A percentile compares a stretch with the other conserved stretches of the same genome.
phyloP scores from a whole-genome alignment of 805 yeast genomes.

The Wickerhamomyces sydowiorum region DNA sequence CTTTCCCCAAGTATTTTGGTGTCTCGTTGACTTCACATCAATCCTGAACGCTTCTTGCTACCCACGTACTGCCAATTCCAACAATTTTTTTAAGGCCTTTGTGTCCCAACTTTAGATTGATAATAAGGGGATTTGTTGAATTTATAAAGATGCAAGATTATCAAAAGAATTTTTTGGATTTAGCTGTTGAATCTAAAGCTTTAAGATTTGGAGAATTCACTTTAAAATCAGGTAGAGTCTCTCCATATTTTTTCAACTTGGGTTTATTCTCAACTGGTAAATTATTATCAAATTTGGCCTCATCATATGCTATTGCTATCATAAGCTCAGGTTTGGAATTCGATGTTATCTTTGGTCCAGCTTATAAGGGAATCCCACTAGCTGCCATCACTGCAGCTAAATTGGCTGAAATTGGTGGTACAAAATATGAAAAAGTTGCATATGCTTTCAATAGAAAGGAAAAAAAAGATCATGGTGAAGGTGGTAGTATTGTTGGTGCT shows the following conservation, averaged over 20 bases:
- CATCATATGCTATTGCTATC: conserved; percentile 85
- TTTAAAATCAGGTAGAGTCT: conserved; percentile 82
- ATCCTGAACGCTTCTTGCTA: too few species aligned
- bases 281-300: conserved; percentile 72
- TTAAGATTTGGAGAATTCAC: conserved; percentile 86
- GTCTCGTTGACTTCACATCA: too few species aligned
- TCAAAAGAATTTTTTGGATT: conserved; percentile 54
- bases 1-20: too few species aligned
- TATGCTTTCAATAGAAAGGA: conserved; percentile 95
- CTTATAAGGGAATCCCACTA: conserved; percentile 94
- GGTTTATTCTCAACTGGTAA: conserved; percentile 86
- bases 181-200: conserved; percentile 78
- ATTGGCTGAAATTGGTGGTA: conserved; percentile 85
- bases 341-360: conserved; percentile 94
- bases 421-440: conserved; percentile 63
- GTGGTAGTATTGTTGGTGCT: conserved; percentile 91
- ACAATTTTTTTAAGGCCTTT: too few species aligned
- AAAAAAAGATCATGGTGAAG: conserved; percentile 97
- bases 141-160: background rate
- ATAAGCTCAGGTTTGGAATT: conserved; percentile 76
- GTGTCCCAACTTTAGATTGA: too few species aligned
- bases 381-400: conserved; percentile 92
- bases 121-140: background rate
- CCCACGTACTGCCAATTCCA: too few species aligned
- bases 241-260: conserved; percentile 95